Base-by-base conservation (phyloP, 1,284 basidiomycete genomes). In the Apiotrichum gamsii region DNA sequence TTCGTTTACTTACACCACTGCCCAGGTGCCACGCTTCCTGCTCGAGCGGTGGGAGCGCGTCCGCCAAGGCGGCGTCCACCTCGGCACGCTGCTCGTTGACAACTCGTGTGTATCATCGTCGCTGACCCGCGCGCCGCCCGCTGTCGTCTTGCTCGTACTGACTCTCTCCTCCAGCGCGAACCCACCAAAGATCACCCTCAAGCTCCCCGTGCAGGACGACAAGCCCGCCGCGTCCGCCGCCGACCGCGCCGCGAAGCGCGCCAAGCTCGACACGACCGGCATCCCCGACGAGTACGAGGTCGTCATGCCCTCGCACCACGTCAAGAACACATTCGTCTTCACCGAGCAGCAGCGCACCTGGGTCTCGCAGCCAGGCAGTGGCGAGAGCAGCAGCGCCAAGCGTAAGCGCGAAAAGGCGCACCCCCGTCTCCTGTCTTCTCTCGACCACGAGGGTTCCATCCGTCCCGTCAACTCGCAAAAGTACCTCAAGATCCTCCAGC, bases 81-180 rank as follows among this genome's bases (percentile, higher is more conserved):
- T 78, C 13, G 77, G 76, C 4, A 73, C 72, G 3, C 68, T 78
- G 30, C 54, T 75, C 1, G 72, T 78, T 2, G 77, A 77, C 52
- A 74, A 74, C 47, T 57, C 56, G 72, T 72, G 44, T 48, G 65
- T 57, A 21, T 5, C 8, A n/a, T 34, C n/a, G 8, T 23, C 23
- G 5, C 11, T 20, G 14, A 30, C 39, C 15, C 16, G 8, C 19
- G n/a, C n/a, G n/a, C n/a, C n/a, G n/a, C n/a, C n/a, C n/a, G n/a
- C n/a, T n/a, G n/a, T n/a, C n/a, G n/a, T n/a, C n/a, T n/a, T n/a
- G n/a, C n/a, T n/a, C n/a, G n/a, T 8, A 20, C n/a, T n/a, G n/a
- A n/a, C n/a, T n/a, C 46, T 45, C 11, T 45, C 39, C 21, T 8
- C 2, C 40, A 51, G 51, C 6, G 15, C 25, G 3, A 19, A 36